Percentiles rank a stretch among this genome's conserved stretches.
Conservation (phyloP, 2,329 filamentous ascomycete genomes). For the Passalora sequoiae region DNA sequence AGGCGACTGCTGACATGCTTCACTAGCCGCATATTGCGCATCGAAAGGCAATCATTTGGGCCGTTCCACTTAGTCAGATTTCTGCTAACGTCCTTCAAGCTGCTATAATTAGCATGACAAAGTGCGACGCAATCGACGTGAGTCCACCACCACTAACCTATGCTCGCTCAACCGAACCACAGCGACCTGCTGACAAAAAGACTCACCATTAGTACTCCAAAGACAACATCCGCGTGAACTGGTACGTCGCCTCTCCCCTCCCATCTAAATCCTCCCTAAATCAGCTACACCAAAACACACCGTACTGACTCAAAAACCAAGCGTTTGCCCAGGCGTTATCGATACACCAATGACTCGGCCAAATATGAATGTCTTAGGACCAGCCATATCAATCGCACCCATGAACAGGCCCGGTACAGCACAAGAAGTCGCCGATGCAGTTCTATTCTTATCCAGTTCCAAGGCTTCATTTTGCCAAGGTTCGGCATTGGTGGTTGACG, state of each 20-base stretch:
- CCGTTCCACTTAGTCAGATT: no score
- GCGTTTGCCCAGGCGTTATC: conserved; percentile 46
- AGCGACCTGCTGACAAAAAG: no score
- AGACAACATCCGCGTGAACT: conserved; percentile 44
- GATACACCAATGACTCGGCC: conserved; percentile 43
- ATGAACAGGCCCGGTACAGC: conserved; percentile 43
- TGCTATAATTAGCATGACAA: conserved; percentile 45
- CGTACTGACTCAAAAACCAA: conserved; percentile 15
- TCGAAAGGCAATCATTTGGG: no score
- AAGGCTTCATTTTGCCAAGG: conserved; percentile 47
- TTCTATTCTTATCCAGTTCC: conserved; percentile 43
- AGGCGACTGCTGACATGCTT: background rate
- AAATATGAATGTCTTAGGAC: conserved; percentile 30
- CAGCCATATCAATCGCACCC: conserved; percentile 31
- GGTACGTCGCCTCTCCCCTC: conserved; percentile 11
- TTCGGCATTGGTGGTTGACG: conserved; percentile 42
- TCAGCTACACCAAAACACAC: background rate
- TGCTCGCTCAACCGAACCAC: no score
- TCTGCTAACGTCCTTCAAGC: no score
- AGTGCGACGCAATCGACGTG: conserved; percentile 46
- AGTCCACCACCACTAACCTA: conserved; percentile 11
- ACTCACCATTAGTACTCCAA: conserved; percentile 46
- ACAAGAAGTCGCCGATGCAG: conserved; percentile 45
- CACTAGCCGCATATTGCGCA: conserved; percentile 42
- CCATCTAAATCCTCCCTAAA: background rate